Evolutionary conservation across 148 eudicot genomes (phyloP).

Genomic region (Vaccinium darrowii): DNA sequence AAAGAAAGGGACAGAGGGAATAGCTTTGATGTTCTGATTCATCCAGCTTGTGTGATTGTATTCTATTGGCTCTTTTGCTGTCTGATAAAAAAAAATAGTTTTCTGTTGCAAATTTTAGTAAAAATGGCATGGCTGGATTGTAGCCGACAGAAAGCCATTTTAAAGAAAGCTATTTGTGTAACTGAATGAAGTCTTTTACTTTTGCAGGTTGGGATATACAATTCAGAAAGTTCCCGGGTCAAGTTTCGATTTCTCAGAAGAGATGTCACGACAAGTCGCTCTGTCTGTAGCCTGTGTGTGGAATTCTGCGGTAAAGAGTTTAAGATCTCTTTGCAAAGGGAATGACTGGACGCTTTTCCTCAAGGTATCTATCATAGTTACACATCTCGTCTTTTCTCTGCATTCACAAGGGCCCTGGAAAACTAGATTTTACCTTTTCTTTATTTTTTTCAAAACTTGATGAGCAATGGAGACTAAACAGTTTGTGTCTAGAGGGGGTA

Average conservation of each 20-base stretch:
- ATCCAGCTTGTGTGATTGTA: background rate
- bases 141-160: background rate
- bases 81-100: background rate
- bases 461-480: background rate
- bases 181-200: slow-evolving; percentile 10
- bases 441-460: background rate
- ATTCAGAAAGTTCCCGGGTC: slow-evolving; percentile 74
- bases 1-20: background rate
- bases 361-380: slow-evolving; percentile 45
- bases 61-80: background rate
- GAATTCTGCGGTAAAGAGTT: slow-evolving; percentile 51
- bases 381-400: background rate
- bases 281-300: slow-evolving; percentile 54
- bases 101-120: slow-evolving; percentile 1
- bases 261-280: slow-evolving; percentile 50
- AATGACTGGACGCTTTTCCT: slow-evolving; percentile 62
- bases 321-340: slow-evolving; percentile 73
- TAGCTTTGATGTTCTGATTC: background rate
- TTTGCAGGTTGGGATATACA: slow-evolving; percentile 70
- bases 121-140: background rate
- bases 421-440: background rate
- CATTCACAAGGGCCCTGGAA: background rate
- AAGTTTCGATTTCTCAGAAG: slow-evolving; percentile 68
- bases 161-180: slow-evolving; percentile 9
- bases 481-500: background rate